phyloP scores from a whole-genome alignment of 1,284 basidiomycete species.

The Trichosporon coremiiforme region DNA sequence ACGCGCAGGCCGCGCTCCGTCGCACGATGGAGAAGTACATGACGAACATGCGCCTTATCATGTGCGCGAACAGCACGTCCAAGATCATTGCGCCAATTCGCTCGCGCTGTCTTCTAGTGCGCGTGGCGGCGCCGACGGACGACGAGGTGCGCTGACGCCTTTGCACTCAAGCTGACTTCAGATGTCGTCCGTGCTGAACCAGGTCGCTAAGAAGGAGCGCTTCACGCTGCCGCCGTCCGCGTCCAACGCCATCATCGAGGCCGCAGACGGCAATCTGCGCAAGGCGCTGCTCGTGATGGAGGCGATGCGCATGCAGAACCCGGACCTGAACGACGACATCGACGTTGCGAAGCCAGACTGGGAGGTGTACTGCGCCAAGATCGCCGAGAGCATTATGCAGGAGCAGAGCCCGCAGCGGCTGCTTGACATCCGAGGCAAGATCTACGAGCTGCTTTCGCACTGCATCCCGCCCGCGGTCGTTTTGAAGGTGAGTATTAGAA shows the following conservation, averaged over 20 bases:
- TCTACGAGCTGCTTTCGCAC: conserved; percentile 95
- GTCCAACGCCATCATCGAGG: conserved; percentile 71
- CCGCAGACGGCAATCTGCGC: conserved; percentile 86
- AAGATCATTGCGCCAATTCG: conserved; percentile 97
- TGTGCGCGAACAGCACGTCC: conserved; percentile 96
- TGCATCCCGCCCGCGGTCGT: conserved; percentile 95
- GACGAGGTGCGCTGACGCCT: conserved; percentile 66
- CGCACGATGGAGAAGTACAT: conserved; percentile 99
- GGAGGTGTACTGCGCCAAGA: conserved; percentile 95
- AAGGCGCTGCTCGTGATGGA: conserved; percentile 94
- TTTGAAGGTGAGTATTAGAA: conserved; percentile 67
- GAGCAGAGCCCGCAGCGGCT: conserved; percentile 90
- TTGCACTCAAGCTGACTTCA: conserved; percentile 47
- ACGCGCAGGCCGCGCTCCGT: conserved; percentile 94
- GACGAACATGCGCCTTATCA: conserved; percentile 93
- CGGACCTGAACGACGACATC: conserved; percentile 70
- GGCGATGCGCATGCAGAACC: conserved; percentile 93
- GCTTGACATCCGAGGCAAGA: conserved; percentile 86
- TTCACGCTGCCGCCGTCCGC: conserved; percentile 79
- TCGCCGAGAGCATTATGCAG: conserved; percentile 86
- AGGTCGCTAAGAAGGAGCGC: conserved; percentile 79
- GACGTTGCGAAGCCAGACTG: conserved; percentile 94
- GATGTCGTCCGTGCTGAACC: conserved; percentile 78
- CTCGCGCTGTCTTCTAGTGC: conserved; percentile 87
- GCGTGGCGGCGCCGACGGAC: conserved; percentile 82